Evolutionary conservation across 176 grass and related monocot species (phyloP).

Genomic region (Thinopyrum elongatum): DNA sequence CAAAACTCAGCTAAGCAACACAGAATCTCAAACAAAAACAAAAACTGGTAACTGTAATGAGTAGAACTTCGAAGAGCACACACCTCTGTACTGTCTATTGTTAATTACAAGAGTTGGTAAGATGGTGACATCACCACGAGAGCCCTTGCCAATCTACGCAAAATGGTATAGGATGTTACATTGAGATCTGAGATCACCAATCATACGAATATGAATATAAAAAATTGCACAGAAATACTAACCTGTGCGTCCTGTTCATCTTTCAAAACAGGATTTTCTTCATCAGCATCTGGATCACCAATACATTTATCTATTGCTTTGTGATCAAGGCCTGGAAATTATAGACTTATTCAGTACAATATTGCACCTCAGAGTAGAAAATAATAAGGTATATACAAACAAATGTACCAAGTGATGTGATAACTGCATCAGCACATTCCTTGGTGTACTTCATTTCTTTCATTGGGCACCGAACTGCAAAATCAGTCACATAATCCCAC

Average conservation of each 20-base stretch:
- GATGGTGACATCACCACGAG: slow-evolving; percentile 78
- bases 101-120: slow-evolving; percentile 84
- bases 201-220: not conserved
- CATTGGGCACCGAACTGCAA: slow-evolving; percentile 81
- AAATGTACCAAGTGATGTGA: slow-evolving; percentile 66
- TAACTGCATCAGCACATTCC: slow-evolving; percentile 67
- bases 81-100: slow-evolving; percentile 81
- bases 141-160: slow-evolving; percentile 64
- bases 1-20: slow-evolving; percentile 6
- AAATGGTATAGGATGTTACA: slow-evolving; percentile 20
- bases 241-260: slow-evolving; percentile 82
- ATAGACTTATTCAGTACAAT: not conserved
- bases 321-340: slow-evolving; percentile 50
- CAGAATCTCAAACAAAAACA: not conserved
- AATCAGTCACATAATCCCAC: slow-evolving; percentile 84
- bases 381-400: not conserved
- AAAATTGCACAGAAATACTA: not conserved
- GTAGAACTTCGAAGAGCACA: slow-evolving; percentile 15
- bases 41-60: not conserved
- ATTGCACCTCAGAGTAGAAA: not conserved
- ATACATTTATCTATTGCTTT: slow-evolving; percentile 69
- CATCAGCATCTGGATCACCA: slow-evolving; percentile 65
- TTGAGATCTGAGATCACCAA: not conserved
- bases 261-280: slow-evolving; percentile 71
- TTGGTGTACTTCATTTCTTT: slow-evolving; percentile 77